phyloP scores from a whole-genome alignment of 768 basidiomycete genomes.

The Megacollybia marginata region DNA sequence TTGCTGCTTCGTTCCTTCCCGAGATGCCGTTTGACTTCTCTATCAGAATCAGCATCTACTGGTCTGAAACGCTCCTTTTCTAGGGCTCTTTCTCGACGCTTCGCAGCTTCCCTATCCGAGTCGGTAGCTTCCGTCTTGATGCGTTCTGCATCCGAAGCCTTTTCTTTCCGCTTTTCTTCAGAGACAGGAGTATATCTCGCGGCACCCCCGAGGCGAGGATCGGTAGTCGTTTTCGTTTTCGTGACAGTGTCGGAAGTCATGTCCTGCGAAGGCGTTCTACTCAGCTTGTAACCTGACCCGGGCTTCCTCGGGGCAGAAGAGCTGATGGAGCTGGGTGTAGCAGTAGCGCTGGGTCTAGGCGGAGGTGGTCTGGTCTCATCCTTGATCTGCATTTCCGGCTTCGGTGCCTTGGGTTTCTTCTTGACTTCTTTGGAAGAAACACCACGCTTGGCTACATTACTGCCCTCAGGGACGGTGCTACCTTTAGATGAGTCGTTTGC shows the following conservation, averaged over 20 bases:
- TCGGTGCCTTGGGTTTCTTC: conserved; percentile 36
- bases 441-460: conserved; percentile 35
- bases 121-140: conserved; percentile 14
- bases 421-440: conserved; percentile 39
- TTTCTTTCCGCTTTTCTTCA: no score
- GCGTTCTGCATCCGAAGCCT: no score
- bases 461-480: conserved; percentile 4
- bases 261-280: conserved; percentile 6
- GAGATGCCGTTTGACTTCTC: conserved; percentile 8
- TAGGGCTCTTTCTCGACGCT: conserved; percentile 13
- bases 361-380: conserved; percentile 31
- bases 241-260: neutral
- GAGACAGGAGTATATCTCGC: no score
- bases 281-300: conserved; percentile 41
- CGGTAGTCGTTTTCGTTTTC: neutral
- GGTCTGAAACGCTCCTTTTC: conserved; percentile 16
- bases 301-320: conserved; percentile 22
- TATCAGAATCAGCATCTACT: conserved; percentile 18
- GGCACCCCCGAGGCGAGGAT: neutral
- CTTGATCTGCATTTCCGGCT: conserved; percentile 28
- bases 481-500: conserved; percentile 8
- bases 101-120: conserved; percentile 13
- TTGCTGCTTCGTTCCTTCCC: conserved; percentile 18
- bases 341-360: neutral
- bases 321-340: neutral